Evolutionary conservation across 2,329 filamentous ascomycete genomes (phyloP).

Genomic region (Arachnopeziza araneosa): DNA sequence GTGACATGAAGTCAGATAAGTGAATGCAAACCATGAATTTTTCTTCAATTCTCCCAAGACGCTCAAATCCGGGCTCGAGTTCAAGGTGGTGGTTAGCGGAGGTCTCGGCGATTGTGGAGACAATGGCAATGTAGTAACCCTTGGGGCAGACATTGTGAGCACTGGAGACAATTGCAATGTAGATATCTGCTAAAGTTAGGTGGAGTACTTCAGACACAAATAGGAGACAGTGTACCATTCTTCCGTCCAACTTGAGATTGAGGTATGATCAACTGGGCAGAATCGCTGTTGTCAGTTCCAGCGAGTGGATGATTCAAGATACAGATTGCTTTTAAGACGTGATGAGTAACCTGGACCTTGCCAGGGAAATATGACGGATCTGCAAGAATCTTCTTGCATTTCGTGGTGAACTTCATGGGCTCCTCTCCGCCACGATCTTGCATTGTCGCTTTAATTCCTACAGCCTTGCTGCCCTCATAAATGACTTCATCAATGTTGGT

Average conservation of each 20-base stretch:
- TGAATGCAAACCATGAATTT: slow-evolving; percentile 72
- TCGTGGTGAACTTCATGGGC: slow-evolving; percentile 89
- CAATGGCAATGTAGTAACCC: slow-evolving; percentile 98
- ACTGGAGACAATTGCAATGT: slow-evolving; percentile 91
- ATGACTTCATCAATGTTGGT: slow-evolving; percentile 85
- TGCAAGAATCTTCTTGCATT: slow-evolving; percentile 90
- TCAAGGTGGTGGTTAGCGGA: slow-evolving; percentile 92
- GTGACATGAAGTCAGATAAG: not conserved
- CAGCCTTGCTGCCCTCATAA: slow-evolving; percentile 80
- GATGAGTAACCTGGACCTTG: slow-evolving; percentile 82
- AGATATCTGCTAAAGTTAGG: slow-evolving; percentile 62
- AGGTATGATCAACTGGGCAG: slow-evolving; percentile 91
- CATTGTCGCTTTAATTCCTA: slow-evolving; percentile 97
- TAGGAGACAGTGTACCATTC: slow-evolving; percentile 59
- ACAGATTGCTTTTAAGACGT: slow-evolving; percentile 94
- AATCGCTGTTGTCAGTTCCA: slow-evolving; percentile 84
- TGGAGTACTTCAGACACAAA: too few species aligned
- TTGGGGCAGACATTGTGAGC: slow-evolving; percentile 98
- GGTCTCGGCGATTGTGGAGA: slow-evolving; percentile 93
- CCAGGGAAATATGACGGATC: slow-evolving; percentile 94
- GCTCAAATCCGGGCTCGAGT: slow-evolving; percentile 85
- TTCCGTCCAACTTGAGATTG: slow-evolving; percentile 96
- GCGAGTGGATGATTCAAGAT: slow-evolving; percentile 93
- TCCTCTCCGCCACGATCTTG: slow-evolving; percentile 67
- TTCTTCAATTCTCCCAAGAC: slow-evolving; percentile 90